These are phyloP conservation scores for Pythium myriotylum DNA, from an alignment of 352 stramenopile species.

Conservation along the genomic window DNA sequence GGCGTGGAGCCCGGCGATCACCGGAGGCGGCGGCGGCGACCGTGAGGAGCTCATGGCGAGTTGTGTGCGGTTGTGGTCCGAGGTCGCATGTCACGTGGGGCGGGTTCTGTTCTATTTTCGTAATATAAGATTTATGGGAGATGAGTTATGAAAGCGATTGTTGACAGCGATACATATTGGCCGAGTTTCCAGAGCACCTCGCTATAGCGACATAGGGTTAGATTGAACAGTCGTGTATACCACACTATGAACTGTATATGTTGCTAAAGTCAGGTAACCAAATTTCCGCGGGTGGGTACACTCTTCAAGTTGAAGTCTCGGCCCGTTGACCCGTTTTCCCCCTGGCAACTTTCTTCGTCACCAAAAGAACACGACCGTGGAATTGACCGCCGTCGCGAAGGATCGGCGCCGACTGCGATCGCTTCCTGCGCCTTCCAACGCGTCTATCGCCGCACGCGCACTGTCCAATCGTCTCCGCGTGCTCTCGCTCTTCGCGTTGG, in stretches of 20 bases:
- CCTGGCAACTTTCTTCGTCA: constrained; percentile 9
- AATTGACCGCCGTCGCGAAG: background rate
- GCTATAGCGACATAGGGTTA: background rate
- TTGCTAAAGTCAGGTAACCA: constrained; percentile 11
- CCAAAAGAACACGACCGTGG: background rate
- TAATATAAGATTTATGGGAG: background rate
- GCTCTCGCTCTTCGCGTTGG: background rate
- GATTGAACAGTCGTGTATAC: too few species aligned
- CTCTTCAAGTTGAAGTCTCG: constrained; percentile 27
- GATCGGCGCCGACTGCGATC: background rate
- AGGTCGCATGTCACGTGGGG: background rate
- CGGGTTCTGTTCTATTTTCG: background rate
- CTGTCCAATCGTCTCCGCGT: too few species aligned
- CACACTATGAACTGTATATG: too few species aligned
- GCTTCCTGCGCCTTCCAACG: too few species aligned
- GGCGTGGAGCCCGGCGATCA: constrained; percentile 66
- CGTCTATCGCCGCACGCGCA: too few species aligned
- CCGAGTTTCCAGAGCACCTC: constrained; percentile 1
- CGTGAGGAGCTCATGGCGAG: constrained; percentile 7
- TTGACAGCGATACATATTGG: background rate
- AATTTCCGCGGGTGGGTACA: constrained; percentile 15
- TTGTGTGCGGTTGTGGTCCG: background rate
- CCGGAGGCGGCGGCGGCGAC: constrained; percentile 29
- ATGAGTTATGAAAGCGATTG: background rate
- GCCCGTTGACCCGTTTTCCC: constrained; percentile 25